Evolutionary conservation across 2,329 filamentous ascomycete genomes (phyloP), one percentile per base, ranked within the genome.

Genomic region (Orbilia brochopaga): DNA sequence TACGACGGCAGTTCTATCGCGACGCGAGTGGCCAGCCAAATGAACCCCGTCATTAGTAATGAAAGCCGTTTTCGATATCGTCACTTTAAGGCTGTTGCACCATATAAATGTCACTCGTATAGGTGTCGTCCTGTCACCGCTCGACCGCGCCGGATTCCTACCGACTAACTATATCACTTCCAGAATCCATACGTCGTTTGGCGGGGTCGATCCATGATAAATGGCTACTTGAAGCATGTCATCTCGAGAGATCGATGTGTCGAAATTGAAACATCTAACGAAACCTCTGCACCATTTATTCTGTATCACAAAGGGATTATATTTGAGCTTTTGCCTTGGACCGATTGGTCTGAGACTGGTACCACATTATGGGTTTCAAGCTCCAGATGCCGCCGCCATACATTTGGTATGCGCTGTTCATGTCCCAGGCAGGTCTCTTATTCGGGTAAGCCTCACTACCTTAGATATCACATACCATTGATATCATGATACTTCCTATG

Each of bases 401-500:
- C 30, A 64, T 72, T 15, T 65, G 67, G 60, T 72, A 72, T 19
- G 67, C 67, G 4, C 42, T 72, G 21, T 72, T 65, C 37, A 46
- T 72, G 42, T 65, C 67, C 10, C 67, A 72, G 42, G 67, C 67
- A 21, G 67, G 67, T 23, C 55, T 72, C 32, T 40, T 72, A 5
- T 72, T 72, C 42, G 55, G 67, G 67, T 72, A 37, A 44, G 60
- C 13, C 17, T 10, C 17, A n/a, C 40, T 32, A 24, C 21, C 44
- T 13, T 19, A 40, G 15, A 55, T 44, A 8, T 4, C 35, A 48
- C 24, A 27, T 30, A 5, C 21, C n/a, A n/a, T n/a, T n/a, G n/a
- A n/a, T n/a, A n/a, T n/a, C n/a, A n/a, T n/a, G n/a, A n/a, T n/a
- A n/a, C n/a, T n/a, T n/a, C n/a, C n/a, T n/a, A n/a, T n/a, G n/a